Base-by-base conservation (phyloP, 225 moss, liverwort and hornwort genomes). In the Bryoerythrophyllum caledonicum region DNA sequence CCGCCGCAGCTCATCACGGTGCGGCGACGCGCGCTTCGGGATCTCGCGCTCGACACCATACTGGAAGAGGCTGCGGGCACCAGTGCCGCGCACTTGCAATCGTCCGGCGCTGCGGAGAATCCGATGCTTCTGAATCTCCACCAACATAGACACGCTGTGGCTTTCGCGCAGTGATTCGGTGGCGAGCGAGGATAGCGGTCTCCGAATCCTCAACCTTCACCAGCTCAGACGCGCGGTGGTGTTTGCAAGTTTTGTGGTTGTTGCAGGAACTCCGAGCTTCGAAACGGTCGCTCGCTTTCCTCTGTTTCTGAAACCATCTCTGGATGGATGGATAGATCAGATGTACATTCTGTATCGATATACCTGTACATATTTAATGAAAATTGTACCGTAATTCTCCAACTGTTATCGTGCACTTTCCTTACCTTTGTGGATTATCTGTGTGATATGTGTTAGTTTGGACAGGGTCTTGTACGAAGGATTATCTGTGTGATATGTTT, bases 1-100 rank as follows among this genome's bases (percentile, higher is more conserved):
- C 84, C 84, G 16, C 74, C 84, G 58, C 76, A 74, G 60, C 53
- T 84, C 35, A 84, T 84, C 69, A 77, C 80, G 27, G 84, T 84
- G 25, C 73, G 60, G 7, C 68, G 73, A 26, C 73, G 76, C 27
- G 73, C 80, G 21, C 70, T 65, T 21, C 62, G 77, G 65, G 76
- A 84, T 77, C 40, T 73, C 1, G n/a, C 77, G 40, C 65, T 84
- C 1, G 84, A 84, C 65, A 76, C 84, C 7, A 84, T 84, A 10
- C 12, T 84, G 10, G 84, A 84, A 14, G 84, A 84, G 63, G 76
- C 17, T 49, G 38, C 38, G 8, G 48, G 44, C 44, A 13, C 17
- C 19, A 17, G 48, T 13, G 6, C 14, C 43, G 43, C 43, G 43
- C 43, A 43, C 44, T 44, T 7, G 38, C 38, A 38, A 8, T 10